These are phyloP conservation scores for Dictyostelium purpureum DNA, from an alignment of 78 protist species.

Conservation along the genomic window DNA sequence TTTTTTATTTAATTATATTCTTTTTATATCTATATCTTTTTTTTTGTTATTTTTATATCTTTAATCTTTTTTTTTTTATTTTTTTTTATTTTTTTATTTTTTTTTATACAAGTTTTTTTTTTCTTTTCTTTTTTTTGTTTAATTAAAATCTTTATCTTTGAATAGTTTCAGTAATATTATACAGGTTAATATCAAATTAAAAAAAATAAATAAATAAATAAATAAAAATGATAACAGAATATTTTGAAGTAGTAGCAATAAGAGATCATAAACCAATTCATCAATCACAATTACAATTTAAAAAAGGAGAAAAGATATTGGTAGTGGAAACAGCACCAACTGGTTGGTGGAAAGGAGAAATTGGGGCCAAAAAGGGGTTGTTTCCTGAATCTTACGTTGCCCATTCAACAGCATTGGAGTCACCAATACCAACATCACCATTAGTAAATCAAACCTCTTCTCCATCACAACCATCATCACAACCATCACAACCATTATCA, in stretches of 20 bases:
- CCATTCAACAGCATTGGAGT: neutral
- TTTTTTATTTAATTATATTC: neutral
- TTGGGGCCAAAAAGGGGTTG: constrained; percentile 24
- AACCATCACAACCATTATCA: neutral
- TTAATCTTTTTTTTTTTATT: neutral
- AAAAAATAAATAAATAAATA: neutral
- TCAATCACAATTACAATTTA: constrained; percentile 53
- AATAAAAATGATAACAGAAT: constrained; percentile 6
- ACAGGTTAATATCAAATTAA: no score
- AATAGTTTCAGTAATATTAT: no score
- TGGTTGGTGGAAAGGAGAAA: constrained; percentile 72
- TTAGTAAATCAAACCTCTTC: neutral
- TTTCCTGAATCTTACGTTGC: constrained; percentile 61
- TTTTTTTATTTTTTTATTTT: neutral
- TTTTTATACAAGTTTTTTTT: neutral
- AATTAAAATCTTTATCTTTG: no score
- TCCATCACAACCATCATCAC: neutral
- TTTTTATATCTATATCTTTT: neutral
- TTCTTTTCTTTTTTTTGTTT: neutral
- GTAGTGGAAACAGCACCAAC: constrained; percentile 61
- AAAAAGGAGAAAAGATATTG: constrained; percentile 28
- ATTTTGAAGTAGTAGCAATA: constrained; percentile 59
- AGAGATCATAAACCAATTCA: constrained; percentile 60
- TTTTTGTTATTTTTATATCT: neutral
- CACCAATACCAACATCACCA: constrained; percentile 23